Conservation (phyloP, 768 basidiomycete genomes). For the Cystoderma amianthinum region DNA sequence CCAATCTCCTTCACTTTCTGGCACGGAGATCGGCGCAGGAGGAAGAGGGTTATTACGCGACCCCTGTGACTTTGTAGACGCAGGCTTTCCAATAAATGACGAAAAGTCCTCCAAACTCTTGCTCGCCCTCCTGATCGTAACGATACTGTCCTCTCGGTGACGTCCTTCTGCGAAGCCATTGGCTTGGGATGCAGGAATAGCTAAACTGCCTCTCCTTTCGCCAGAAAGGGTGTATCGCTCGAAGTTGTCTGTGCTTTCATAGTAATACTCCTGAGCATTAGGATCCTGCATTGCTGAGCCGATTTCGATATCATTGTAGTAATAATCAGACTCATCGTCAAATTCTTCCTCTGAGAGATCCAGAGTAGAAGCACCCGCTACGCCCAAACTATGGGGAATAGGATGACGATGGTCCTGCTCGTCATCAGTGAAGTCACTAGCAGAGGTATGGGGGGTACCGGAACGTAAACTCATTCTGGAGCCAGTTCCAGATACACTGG, state of each 20-base stretch:
- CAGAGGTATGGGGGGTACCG: constrained; percentile 24
- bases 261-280: constrained; percentile 17
- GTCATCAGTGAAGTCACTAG: constrained; percentile 25
- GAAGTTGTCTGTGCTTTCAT: neutral
- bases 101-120: constrained; percentile 50
- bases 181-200: constrained; percentile 50
- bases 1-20: constrained; percentile 55
- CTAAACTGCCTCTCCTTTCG: constrained; percentile 46
- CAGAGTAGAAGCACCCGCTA: constrained; percentile 14
- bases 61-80: constrained; percentile 6
- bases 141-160: constrained; percentile 50
- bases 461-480: constrained; percentile 19
- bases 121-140: constrained; percentile 55
- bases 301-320: constrained; percentile 29
- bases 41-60: constrained; percentile 11
- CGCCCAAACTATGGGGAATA: constrained; percentile 9
- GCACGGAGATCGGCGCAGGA: constrained; percentile 30
- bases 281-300: constrained; percentile 27
- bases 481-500: constrained; percentile 5
- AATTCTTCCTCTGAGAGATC: constrained; percentile 44
- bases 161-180: constrained; percentile 22
- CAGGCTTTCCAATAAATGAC: constrained; percentile 8
- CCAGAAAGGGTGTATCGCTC: neutral
- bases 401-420: constrained; percentile 25
- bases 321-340: constrained; percentile 33